These are phyloP conservation scores for Aechmea fasciata DNA, from an alignment of 176 grass and related monocot genomes.

Conservation along the genomic window DNA sequence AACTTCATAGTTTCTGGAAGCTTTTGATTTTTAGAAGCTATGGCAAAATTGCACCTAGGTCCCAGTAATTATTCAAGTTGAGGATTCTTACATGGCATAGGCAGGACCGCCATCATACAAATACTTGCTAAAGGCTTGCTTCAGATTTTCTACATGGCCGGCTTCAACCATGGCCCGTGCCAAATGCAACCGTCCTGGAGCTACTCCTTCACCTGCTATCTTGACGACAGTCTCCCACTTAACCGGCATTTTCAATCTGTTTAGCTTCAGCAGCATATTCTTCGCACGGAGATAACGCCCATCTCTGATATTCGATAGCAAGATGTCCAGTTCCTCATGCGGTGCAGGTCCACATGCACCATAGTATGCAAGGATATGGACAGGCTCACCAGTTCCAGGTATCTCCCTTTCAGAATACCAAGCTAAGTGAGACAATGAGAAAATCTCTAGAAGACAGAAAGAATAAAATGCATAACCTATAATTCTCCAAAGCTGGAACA, in stretches of 20 bases:
- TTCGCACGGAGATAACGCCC: slow-evolving; percentile 64
- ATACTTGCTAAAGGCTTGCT: slow-evolving; percentile 92
- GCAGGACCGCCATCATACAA: slow-evolving; percentile 72
- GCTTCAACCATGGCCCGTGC: slow-evolving; percentile 83
- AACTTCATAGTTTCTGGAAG: too few species aligned
- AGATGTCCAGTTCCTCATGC: slow-evolving; percentile 47
- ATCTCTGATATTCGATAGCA: slow-evolving; percentile 78
- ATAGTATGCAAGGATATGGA: slow-evolving; percentile 97
- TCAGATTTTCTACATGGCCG: slow-evolving; percentile 67
- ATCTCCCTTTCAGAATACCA: slow-evolving; percentile 36
- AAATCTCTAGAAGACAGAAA: background rate
- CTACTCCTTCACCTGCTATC: slow-evolving; percentile 89
- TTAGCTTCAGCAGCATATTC: slow-evolving; percentile 74
- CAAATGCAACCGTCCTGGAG: slow-evolving; percentile 77
- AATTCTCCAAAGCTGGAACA: too few species aligned
- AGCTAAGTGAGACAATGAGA: background rate
- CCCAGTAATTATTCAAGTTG: background rate
- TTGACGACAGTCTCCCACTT: slow-evolving; percentile 61
- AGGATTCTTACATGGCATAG: slow-evolving; percentile 58
- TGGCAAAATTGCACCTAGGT: too few species aligned
- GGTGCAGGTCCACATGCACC: slow-evolving; percentile 74
- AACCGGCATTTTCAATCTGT: slow-evolving; percentile 52
- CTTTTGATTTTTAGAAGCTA: too few species aligned
- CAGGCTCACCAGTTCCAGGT: slow-evolving; percentile 54
- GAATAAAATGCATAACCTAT: too few species aligned